phyloP scores from a whole-genome alignment of 805 yeast genomes.

The Metschnikowia lachancei region DNA sequence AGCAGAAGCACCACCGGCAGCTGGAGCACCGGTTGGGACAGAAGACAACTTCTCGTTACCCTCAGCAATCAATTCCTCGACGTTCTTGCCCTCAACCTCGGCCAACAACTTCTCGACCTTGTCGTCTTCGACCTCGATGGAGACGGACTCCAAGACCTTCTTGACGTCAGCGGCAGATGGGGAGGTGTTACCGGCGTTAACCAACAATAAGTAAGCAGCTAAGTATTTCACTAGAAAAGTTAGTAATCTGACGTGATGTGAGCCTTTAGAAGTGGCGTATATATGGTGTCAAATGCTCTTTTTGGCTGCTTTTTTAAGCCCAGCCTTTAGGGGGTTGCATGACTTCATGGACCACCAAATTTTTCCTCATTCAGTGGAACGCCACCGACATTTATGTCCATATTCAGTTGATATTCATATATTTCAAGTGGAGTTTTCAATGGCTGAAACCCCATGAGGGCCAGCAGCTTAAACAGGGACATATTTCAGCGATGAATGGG shows the following conservation, averaged over 20 bases:
- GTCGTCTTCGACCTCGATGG: constrained; percentile 36
- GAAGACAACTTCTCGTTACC: constrained; percentile 38
- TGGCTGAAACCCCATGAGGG: no score
- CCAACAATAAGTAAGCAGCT: constrained; percentile 48
- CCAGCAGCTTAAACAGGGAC: no score
- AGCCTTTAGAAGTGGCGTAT: no score
- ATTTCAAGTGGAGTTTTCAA: no score
- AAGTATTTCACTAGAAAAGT: constrained; percentile 42
- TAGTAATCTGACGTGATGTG: constrained; percentile 19
- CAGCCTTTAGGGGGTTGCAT: no score
- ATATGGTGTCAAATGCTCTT: no score
- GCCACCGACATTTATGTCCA: no score
- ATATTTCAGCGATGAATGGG: no score
- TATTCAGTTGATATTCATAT: no score
- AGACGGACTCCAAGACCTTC: constrained; percentile 40
- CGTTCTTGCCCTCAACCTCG: constrained; percentile 36
- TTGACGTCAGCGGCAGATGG: constrained; percentile 44
- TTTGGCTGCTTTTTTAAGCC: no score
- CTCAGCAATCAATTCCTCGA: constrained; percentile 36
- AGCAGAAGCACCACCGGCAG: constrained; percentile 27
- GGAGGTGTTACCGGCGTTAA: constrained; percentile 45
- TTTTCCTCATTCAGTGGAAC: no score
- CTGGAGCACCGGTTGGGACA: constrained; percentile 35
- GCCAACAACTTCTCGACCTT: constrained; percentile 35
- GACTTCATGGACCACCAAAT: no score